Base-by-base conservation (phyloP, 495 filamentous ascomycete genomes). In the Hyaloscypha bicolor region DNA sequence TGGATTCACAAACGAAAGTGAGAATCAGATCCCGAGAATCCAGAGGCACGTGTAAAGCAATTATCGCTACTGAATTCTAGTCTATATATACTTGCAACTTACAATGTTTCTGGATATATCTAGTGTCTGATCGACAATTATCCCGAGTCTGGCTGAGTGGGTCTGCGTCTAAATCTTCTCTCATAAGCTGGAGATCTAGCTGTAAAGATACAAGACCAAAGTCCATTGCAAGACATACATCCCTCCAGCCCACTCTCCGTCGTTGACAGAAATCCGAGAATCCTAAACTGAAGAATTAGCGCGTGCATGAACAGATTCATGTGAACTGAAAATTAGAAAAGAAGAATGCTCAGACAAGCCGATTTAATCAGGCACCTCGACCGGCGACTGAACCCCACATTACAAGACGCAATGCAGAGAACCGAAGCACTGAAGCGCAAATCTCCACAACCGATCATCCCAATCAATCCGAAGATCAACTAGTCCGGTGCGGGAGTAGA, bases 371-470 rank as follows among this genome's bases (percentile, higher is more conserved):
- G 60, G 62, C 73, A 73, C 61, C 60, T 68, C 71, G 62, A 64
- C 73, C 71, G 73, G 75, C 71, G 64, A 62, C 70, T 63, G 69
- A 39, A 29, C 57, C 65, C 64, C 29, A 69, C 65, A 67, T 35
- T 69, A 70, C 76, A 77, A 72, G 67, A 77, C 76, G 75, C 53
- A 69, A 61, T 64, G 65, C 45, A 69, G 52, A 67, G 45, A 59
- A 55, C 55, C 53, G 61, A 74, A 67, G 71, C 75, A 62, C 73
- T 73, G 69, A 76, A 76, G 67, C 76, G 48, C 69, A 80, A 74
- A 86, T 87, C 91, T 95, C 90, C 92, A 96, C 93, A 93, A 95
- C 93, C 87, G 73, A 83, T 96, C 92, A 85, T 96, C 83, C 82
- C 82, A 78, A 75, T 73, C 76, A 68, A 60, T 48, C 56, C 21